A percentile compares a stretch with the other conserved stretches of the same genome.
Conservation (phyloP, 2,329 filamentous ascomycete species). For the Penicillium janthinellum region DNA sequence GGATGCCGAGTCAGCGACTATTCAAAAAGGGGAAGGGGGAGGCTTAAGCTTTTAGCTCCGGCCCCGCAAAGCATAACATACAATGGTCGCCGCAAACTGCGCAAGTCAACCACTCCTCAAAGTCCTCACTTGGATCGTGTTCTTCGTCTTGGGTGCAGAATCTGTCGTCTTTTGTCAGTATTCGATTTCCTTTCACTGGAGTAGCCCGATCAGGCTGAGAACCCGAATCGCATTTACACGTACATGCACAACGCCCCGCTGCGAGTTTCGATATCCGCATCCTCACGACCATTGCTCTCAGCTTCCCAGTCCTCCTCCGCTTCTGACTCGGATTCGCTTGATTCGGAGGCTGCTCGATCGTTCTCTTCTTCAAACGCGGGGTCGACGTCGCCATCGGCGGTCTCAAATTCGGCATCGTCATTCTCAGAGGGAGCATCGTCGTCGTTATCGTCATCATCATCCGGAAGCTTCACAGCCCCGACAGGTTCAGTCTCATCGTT, state of each 20-base stretch:
- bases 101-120: slow-evolving; percentile 77
- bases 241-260: slow-evolving; percentile 67
- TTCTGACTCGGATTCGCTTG: slow-evolving; percentile 60
- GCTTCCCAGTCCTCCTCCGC: slow-evolving; percentile 55
- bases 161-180: slow-evolving; percentile 51
- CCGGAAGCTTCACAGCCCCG: slow-evolving; percentile 41
- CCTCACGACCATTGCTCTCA: slow-evolving; percentile 50
- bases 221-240: slow-evolving; percentile 18
- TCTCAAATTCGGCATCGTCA: slow-evolving; percentile 43
- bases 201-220: neutral
- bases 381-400: slow-evolving; percentile 45
- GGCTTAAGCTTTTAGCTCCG: slow-evolving; percentile 33
- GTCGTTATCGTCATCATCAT: slow-evolving; percentile 25
- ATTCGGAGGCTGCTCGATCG: slow-evolving; percentile 42
- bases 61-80: slow-evolving; percentile 54
- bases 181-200: neutral
- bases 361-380: slow-evolving; percentile 46
- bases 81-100: slow-evolving; percentile 77
- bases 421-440: slow-evolving; percentile 37
- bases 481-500: slow-evolving; percentile 48
- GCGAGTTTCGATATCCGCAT: slow-evolving; percentile 47
- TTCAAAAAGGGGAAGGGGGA: slow-evolving; percentile 23
- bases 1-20: slow-evolving; percentile 47
- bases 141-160: slow-evolving; percentile 85
- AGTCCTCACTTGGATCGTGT: slow-evolving; percentile 77